A percentile compares a stretch with the other conserved stretches of the same genome.
Evolutionary conservation across 192 early-diverging fungal species (phyloP).

Genomic region (Backusella mclennaniae): DNA sequence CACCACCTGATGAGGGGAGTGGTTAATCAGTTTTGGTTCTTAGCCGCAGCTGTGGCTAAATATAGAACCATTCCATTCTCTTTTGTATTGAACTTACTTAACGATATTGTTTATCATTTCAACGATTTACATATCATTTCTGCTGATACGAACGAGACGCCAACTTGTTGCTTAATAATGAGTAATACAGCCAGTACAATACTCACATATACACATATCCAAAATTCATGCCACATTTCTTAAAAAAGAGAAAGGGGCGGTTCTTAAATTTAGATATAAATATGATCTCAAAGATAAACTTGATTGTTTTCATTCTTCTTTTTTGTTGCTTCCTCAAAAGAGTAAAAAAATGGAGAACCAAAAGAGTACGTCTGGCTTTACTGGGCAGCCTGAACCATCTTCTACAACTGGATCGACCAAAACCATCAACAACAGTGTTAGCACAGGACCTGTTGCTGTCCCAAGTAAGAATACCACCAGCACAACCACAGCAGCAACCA

Average conservation of each 20-base stretch:
- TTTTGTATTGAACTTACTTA: no score
- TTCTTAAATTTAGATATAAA: neutral
- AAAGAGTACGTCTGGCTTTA: neutral
- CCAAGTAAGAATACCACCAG: neutral
- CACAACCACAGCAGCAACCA: neutral
- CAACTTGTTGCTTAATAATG: no score
- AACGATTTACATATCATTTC: no score
- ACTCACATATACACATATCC: no score
- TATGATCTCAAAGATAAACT: neutral
- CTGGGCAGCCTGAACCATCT: neutral
- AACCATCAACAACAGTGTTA: neutral
- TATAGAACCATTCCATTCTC: no score
- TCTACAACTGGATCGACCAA: neutral
- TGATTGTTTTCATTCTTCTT: neutral
- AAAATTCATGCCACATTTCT: no score
- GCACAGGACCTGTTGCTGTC: neutral
- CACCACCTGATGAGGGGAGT: no score
- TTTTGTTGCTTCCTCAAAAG: neutral
- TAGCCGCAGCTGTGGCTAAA: no score
- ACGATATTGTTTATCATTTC: no score
- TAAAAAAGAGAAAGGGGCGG: neutral
- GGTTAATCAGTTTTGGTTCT: no score
- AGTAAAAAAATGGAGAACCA: neutral
- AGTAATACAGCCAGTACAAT: no score
- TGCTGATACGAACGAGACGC: no score